Evolutionary conservation across 257 asterid species (phyloP), one percentile per base, ranked within the genome.

Genomic region (Phtheirospermum japonicum): DNA sequence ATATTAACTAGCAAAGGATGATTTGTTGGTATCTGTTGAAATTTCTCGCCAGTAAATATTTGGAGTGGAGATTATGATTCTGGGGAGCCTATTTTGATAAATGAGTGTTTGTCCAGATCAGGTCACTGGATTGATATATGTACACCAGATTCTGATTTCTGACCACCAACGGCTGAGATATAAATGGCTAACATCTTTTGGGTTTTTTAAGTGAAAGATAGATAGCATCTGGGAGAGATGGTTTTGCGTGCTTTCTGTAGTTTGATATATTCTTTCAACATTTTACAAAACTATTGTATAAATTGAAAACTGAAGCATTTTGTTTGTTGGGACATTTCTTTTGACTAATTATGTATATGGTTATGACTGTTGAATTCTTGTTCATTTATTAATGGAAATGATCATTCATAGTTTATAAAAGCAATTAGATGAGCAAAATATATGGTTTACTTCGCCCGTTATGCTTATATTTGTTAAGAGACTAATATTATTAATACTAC

Each of bases 141-240:
- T 59, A 17, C 69, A 37, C 70, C 40, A 57, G 61, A 70, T 20
- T 53, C 65, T 42, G 7, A 26, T 23, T 23, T 23, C 1, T 23
- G 1, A 23, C 28, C 69, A 14, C 11, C 64, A 14, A 49, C 33
- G 7, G 9, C 45, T 37, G 30, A 49, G 37, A 56, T 53, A 36
- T 65, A 37, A 31, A 56, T 58, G 63, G 33, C 60, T 46, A 50
- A 62, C 71, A 57, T 40, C 49, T 31, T 54, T 23, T 23, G 28
- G 28, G 50, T 45, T 0, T 59, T 61, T 31, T 36, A 13, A 59
- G 51, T 56, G 61, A 68, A 57, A 57, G 68, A 71, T 74, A 60
- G 59, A 69, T 50, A n/a, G n/a, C n/a, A n/a, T n/a, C n/a, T n/a
- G 66, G 59, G 42, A 58, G 58, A 76, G 61, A 66, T 64, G 60